Base-by-base conservation (phyloP, 2,329 filamentous ascomycete species). In the Diatrype stigma region DNA sequence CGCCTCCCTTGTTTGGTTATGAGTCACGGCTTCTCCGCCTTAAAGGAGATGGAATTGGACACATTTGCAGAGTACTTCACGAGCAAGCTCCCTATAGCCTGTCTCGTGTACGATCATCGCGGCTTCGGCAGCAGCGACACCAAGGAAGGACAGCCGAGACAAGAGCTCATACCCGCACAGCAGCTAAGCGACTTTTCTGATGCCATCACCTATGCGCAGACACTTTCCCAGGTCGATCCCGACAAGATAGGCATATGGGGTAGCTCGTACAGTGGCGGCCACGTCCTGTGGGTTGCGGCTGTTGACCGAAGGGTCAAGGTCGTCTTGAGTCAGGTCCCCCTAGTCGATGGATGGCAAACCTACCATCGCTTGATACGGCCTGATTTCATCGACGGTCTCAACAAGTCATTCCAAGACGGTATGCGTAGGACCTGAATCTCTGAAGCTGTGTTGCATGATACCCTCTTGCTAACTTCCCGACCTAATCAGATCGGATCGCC, bases 271-370 rank as follows among this genome's bases (percentile, higher is more conserved):
- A 65, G 61, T 51, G 70, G 70, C 23, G 71, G 70, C n/a, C 65
- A 73, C 60, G 68, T 69, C 6, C 54, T 74, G 1, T 61, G 58
- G 48, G 64, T 71, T 42, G 70, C 62, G 21, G 70, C 72, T 16
- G 59, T 64, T 2, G 71, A 75, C 51, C 61, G 60, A 28, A 58
- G 70, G 17, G 67, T 74, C 42, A 73, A 73, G 52, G 68, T 62
- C 16, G 70, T 73, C 1, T 53, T 74, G 14, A 61, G 55, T 45
- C 70, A 73, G 51, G 64, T 63, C n/a, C 66, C 68, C 21, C 62
- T 56, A n/a, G 64, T 68, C n/a, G 59, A 63, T 55, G 70, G 67
- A 10, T 30, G 26, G 26, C 6, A 30, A 10, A 30, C 5, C 10
- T 30, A 6, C 26, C 26, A 30, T 30, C 26, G 26, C 10, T 10